Evolutionary conservation across 208 protist species (phyloP).

Genomic region (Novymonas esmeraldas): DNA sequence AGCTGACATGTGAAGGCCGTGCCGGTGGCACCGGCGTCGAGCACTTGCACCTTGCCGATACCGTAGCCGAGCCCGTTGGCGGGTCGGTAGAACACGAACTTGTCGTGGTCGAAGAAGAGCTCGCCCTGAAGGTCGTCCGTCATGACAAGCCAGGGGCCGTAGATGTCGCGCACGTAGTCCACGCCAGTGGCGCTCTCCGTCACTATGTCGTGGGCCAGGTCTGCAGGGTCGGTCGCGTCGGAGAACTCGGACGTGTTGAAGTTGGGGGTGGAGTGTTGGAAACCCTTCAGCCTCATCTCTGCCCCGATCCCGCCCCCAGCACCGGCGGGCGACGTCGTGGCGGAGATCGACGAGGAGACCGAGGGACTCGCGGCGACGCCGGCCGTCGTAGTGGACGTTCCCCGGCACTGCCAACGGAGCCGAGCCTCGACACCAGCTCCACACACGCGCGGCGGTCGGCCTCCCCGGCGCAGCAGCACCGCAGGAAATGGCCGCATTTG

Average conservation of each 20-base stretch:
- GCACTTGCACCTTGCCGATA: constrained; percentile 66
- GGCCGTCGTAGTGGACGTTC: too few relatives aligned
- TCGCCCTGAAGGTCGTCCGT: constrained; percentile 87
- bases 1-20: constrained; percentile 74
- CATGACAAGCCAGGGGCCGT: constrained; percentile 90
- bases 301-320: constrained; percentile 1
- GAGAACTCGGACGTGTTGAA: constrained; percentile 54
- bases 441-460: too few relatives aligned
- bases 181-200: constrained; percentile 58
- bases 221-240: constrained; percentile 13
- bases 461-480: too few relatives aligned
- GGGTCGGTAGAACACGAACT: constrained; percentile 84
- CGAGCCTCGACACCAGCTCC: too few relatives aligned
- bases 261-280: constrained; percentile 73
- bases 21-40: constrained; percentile 37
- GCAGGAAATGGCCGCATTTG: too few relatives aligned
- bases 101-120: constrained; percentile 87
- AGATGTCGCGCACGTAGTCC: constrained; percentile 66
- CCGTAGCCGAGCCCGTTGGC: constrained; percentile 88
- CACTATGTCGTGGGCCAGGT: constrained; percentile 55
- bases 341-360: too few relatives aligned
- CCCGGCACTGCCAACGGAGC: too few relatives aligned
- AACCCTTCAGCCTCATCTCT: constrained; percentile 52
- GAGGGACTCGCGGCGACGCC: too few relatives aligned
- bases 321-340: constrained; percentile 6